These are phyloP conservation scores for Starmerella vaccinii DNA, from an alignment of 805 yeast species.

Conservation along the genomic window DNA sequence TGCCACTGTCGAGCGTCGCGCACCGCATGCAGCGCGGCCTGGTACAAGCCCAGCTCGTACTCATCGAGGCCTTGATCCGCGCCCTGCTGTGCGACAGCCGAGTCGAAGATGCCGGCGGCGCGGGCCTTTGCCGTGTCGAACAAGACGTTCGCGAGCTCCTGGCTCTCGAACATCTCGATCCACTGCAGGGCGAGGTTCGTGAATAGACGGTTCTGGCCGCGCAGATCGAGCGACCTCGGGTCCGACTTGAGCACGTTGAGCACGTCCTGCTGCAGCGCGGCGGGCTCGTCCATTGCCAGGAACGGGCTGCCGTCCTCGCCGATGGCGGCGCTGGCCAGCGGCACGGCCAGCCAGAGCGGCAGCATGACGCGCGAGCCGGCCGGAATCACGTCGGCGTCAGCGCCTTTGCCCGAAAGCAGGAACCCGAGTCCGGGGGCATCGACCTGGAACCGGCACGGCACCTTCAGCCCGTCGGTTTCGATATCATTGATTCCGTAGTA, in stretches of 20 bases:
- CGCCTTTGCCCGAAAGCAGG: slow-evolving; percentile 42
- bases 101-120: slow-evolving; percentile 60
- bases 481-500: slow-evolving; percentile 32
- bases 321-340: slow-evolving; percentile 48
- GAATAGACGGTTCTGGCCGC: slow-evolving; percentile 54
- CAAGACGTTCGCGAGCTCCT: slow-evolving; percentile 45
- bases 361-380: slow-evolving; percentile 40
- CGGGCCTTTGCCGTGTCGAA: slow-evolving; percentile 49
- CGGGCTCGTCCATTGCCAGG: slow-evolving; percentile 61
- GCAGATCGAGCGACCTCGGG: slow-evolving; percentile 55
- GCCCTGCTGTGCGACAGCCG: slow-evolving; percentile 44
- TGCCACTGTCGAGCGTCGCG: slow-evolving; percentile 40
- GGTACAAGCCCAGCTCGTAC: slow-evolving; percentile 25
- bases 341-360: slow-evolving; percentile 83
- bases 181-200: slow-evolving; percentile 65
- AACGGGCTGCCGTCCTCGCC: slow-evolving; percentile 38
- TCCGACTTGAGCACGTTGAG: slow-evolving; percentile 74
- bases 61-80: slow-evolving; percentile 39
- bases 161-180: slow-evolving; percentile 61
- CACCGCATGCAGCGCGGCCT: slow-evolving; percentile 26
- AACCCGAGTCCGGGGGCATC: slow-evolving; percentile 83
- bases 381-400: slow-evolving; percentile 1
- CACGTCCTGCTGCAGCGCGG: slow-evolving; percentile 52
- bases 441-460: slow-evolving; percentile 70
- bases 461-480: slow-evolving; percentile 38